Conservation (phyloP, 2,329 filamentous ascomycete species). For the Pseudogymnoascus sp. region DNA sequence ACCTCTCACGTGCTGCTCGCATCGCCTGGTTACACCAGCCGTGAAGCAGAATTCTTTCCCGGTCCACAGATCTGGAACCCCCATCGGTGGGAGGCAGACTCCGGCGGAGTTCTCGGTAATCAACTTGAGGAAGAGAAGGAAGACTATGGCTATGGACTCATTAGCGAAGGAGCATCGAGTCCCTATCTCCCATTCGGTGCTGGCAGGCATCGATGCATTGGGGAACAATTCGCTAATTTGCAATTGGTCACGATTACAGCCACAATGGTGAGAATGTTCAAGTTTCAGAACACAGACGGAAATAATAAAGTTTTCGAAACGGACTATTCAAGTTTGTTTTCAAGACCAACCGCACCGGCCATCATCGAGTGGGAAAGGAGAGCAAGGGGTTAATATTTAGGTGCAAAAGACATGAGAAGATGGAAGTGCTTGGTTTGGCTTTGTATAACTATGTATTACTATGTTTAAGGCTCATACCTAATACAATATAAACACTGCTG, state of each 20-base stretch:
- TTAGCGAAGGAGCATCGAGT: slow-evolving; percentile 81
- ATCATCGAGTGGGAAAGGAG: slow-evolving; percentile 69
- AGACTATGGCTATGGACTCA: slow-evolving; percentile 88
- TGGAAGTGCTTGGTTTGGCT: no score
- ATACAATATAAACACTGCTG: no score
- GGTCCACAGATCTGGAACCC: slow-evolving; percentile 80
- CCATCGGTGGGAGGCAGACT: slow-evolving; percentile 75
- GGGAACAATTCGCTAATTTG: slow-evolving; percentile 91
- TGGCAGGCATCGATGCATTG: slow-evolving; percentile 87
- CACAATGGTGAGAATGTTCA: slow-evolving; percentile 68
- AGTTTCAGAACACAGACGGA: slow-evolving; percentile 69
- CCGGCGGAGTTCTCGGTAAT: slow-evolving; percentile 40
- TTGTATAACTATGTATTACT: no score
- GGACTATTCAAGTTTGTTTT: slow-evolving; percentile 65
- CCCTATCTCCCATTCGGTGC: slow-evolving; percentile 94
- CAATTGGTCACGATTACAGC: slow-evolving; percentile 82
- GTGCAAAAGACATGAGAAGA: no score
- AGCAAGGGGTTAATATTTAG: slow-evolving; percentile 25
- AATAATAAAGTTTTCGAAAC: slow-evolving; percentile 59
- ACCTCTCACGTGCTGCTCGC: slow-evolving; percentile 73
- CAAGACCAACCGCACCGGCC: slow-evolving; percentile 62
- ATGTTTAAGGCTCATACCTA: no score
- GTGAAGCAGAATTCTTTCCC: slow-evolving; percentile 71
- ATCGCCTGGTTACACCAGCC: slow-evolving; percentile 52
- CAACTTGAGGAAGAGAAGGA: slow-evolving; percentile 60